These are phyloP conservation scores for Wickerhamomyces rabaulensis DNA, from an alignment of 805 yeast genomes.

Conservation along the genomic window DNA sequence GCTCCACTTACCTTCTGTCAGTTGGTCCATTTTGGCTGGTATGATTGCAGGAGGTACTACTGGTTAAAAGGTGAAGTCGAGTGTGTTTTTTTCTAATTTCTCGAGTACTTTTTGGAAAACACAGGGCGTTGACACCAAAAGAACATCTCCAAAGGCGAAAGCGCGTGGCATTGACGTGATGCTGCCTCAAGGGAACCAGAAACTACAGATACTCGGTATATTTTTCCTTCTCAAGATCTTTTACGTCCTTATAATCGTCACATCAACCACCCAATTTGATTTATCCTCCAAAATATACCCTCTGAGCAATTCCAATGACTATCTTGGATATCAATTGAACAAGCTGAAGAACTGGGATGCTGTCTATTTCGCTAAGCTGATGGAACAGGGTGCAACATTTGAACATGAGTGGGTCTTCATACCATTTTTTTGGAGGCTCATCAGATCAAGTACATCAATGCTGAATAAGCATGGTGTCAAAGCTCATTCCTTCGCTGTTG, in stretches of 20 bases:
- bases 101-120: not conserved
- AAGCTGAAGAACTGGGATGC: constrained; percentile 79
- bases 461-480: constrained; percentile 3
- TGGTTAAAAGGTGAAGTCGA: no score
- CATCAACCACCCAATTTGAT: not conserved
- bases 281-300: not conserved
- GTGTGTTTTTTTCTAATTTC: not conserved
- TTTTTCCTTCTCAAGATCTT: not conserved
- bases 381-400: constrained; percentile 42
- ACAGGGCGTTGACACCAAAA: not conserved
- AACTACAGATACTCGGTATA: not conserved
- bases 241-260: not conserved
- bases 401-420: constrained; percentile 93
- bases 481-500: constrained; percentile 34
- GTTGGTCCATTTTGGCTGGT: not conserved
- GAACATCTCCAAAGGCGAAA: not conserved
- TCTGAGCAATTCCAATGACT: not conserved
- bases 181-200: not conserved
- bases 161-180: no score
- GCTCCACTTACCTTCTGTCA: not conserved
- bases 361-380: constrained; percentile 64
- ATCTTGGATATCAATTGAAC: constrained; percentile 16
- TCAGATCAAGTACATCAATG: constrained; percentile 20
- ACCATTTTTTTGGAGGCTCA: constrained; percentile 63
- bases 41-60: not conserved